Conservation (phyloP, 2,329 filamentous ascomycete species). For the Mycosphaerella arachidis region DNA sequence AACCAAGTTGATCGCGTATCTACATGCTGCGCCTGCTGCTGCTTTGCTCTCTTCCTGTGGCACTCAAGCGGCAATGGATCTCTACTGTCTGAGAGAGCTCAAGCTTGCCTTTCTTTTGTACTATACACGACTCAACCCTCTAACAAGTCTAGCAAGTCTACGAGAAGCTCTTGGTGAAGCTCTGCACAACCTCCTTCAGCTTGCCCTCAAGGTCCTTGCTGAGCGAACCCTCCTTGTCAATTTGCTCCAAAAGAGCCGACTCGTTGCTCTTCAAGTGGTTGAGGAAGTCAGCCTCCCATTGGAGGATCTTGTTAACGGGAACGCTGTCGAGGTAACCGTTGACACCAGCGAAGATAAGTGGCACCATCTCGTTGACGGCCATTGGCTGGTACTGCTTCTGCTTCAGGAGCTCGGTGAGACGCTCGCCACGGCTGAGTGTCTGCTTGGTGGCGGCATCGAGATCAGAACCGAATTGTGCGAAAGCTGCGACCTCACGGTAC, state of each 20-base stretch:
- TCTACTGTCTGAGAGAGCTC: slow-evolving; percentile 20
- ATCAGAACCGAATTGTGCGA: slow-evolving; percentile 99
- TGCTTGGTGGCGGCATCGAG: slow-evolving; percentile 98
- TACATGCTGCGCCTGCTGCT: slow-evolving; percentile 22
- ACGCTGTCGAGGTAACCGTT: slow-evolving; percentile 89
- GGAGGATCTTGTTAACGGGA: slow-evolving; percentile 83
- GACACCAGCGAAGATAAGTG: slow-evolving; percentile 98
- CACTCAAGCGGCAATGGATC: slow-evolving; percentile 10
- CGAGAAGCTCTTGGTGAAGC: slow-evolving; percentile 92
- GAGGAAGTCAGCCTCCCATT: slow-evolving; percentile 94
- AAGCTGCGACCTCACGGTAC: slow-evolving; percentile 99
- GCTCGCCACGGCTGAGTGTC: slow-evolving; percentile 96
- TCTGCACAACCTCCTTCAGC: slow-evolving; percentile 69
- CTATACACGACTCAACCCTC: slow-evolving; percentile 28
- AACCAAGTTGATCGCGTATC: slow-evolving; percentile 27
- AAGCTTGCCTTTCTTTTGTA: slow-evolving; percentile 28
- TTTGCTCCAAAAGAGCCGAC: slow-evolving; percentile 73
- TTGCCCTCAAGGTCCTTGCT: slow-evolving; percentile 89
- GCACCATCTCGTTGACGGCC: slow-evolving; percentile 99
- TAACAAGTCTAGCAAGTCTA: slow-evolving; percentile 30
- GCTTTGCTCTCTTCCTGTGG: slow-evolving; percentile 13
- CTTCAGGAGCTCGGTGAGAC: slow-evolving; percentile 97
- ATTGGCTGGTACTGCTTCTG: slow-evolving; percentile 99
- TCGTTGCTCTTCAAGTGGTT: slow-evolving; percentile 89
- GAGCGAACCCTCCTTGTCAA: slow-evolving; percentile 92